phyloP scores from a whole-genome alignment of 2,329 filamentous ascomycete species.

The Triangularia setosa region DNA sequence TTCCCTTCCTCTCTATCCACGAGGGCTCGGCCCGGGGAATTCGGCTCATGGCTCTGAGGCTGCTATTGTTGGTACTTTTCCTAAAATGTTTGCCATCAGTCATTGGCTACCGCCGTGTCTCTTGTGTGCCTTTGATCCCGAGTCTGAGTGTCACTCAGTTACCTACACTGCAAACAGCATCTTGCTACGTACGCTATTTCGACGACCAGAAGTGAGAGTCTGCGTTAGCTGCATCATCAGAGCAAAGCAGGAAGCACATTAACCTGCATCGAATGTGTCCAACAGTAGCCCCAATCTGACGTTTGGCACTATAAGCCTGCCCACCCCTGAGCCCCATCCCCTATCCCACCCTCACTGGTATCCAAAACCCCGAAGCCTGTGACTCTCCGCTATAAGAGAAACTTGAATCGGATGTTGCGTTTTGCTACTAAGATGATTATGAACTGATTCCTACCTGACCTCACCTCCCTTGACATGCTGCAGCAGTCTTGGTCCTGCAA shows the following conservation, averaged over 20 bases:
- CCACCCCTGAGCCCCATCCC: neutral
- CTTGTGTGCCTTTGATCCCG: neutral
- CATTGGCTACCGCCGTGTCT: neutral
- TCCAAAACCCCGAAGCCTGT: neutral
- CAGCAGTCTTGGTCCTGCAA: neutral
- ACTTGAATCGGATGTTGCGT: constrained; percentile 3
- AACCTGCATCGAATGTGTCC: neutral
- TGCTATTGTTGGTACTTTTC: neutral
- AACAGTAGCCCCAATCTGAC: neutral
- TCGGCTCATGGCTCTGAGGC: neutral
- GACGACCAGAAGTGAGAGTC: neutral
- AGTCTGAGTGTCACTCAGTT: neutral
- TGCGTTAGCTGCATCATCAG: neutral
- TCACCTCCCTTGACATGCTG: neutral
- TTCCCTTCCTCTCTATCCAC: neutral
- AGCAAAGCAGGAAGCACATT: neutral
- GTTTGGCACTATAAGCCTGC: neutral
- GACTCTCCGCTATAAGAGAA: neutral
- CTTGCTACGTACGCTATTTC: neutral
- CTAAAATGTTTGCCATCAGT: neutral
- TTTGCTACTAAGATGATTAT: neutral
- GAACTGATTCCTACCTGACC: neutral
- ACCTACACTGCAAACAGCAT: neutral
- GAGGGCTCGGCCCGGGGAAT: neutral
- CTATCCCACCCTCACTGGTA: neutral